Percentiles rank a stretch among this genome's conserved stretches.
phyloP scores from a whole-genome alignment of 345 rosid genomes.

The Nephelium lappaceum region DNA sequence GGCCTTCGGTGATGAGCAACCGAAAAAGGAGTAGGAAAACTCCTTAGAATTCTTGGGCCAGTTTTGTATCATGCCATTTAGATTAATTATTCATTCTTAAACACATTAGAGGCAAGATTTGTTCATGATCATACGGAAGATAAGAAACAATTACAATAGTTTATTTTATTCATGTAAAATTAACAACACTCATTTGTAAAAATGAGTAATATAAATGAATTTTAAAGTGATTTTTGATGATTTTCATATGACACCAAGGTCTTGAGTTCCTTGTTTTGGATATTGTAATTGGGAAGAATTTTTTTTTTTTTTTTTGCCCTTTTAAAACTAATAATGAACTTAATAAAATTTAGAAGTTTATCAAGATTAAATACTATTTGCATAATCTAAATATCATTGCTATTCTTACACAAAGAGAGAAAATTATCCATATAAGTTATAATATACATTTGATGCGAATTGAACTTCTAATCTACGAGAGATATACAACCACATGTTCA shows the following conservation, averaged over 20 bases:
- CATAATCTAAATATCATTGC: no score
- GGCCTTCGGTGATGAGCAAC: conserved; percentile 57
- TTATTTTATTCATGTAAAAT: not conserved
- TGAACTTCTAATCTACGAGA: no score
- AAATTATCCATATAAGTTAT: no score
- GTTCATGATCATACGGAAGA: not conserved
- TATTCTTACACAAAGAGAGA: no score
- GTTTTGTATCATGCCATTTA: conserved; percentile 20
- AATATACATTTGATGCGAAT: no score
- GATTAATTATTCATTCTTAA: not conserved
- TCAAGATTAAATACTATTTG: no score
- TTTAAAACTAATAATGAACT: no score
- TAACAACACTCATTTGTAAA: not conserved
- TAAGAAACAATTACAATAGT: not conserved
- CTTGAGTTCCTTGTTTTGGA: not conserved
- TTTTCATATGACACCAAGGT: not conserved
- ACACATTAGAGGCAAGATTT: conserved; percentile 5
- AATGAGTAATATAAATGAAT: not conserved
- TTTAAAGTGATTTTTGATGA: not conserved
- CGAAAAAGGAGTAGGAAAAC: conserved; percentile 24
- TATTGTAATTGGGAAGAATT: no score
- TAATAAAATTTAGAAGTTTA: no score
- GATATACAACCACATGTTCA: no score
- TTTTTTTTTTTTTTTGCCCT: no score
- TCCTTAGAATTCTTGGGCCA: conserved; percentile 9